A percentile compares a stretch with the other conserved stretches of the same genome.
Conservation (phyloP, 306 rosid genomes). For the Pterocarpus macrocarpus region DNA sequence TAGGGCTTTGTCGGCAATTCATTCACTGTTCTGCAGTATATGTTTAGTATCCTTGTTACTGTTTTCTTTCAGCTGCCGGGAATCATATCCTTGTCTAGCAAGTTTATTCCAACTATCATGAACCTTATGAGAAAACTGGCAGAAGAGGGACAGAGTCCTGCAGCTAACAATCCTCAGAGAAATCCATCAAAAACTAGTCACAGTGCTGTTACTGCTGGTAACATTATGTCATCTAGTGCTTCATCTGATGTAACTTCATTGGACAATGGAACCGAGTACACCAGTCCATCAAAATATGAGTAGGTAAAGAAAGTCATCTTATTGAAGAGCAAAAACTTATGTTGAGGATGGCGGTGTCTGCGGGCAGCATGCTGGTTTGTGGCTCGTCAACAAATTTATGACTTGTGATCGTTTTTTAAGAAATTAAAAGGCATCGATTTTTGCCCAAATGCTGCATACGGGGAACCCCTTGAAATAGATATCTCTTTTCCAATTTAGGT, state of each 20-base stretch:
- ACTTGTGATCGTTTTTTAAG: slow-evolving; percentile 39
- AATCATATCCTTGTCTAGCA: slow-evolving; percentile 71
- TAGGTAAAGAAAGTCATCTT: slow-evolving; percentile 45
- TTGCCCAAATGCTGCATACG: slow-evolving; percentile 52
- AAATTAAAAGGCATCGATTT: slow-evolving; percentile 57
- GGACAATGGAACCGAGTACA: slow-evolving; percentile 44
- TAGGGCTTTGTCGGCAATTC: too few species aligned
- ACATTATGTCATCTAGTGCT: slow-evolving; percentile 59
- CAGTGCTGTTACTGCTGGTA: slow-evolving; percentile 49
- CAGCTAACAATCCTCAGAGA: slow-evolving; percentile 52
- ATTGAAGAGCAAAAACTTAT: slow-evolving; percentile 15
- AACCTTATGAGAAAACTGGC: slow-evolving; percentile 76
- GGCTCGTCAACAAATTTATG: slow-evolving; percentile 32
- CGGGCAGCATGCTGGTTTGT: slow-evolving; percentile 32
- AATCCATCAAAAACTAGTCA: slow-evolving; percentile 52
- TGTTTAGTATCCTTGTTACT: slow-evolving; percentile 22
- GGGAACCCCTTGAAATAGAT: slow-evolving; percentile 41
- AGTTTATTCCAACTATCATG: slow-evolving; percentile 76
- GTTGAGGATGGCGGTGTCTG: slow-evolving; percentile 48
- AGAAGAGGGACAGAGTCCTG: slow-evolving; percentile 70
- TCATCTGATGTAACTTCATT: slow-evolving; percentile 60
- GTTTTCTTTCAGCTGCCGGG: slow-evolving; percentile 79
- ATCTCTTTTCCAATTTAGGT: slow-evolving; percentile 31
- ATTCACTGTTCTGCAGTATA: not conserved
- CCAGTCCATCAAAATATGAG: slow-evolving; percentile 62